Conservation (phyloP, 495 filamentous ascomycete species). For the Aspergillus homomorphus region DNA sequence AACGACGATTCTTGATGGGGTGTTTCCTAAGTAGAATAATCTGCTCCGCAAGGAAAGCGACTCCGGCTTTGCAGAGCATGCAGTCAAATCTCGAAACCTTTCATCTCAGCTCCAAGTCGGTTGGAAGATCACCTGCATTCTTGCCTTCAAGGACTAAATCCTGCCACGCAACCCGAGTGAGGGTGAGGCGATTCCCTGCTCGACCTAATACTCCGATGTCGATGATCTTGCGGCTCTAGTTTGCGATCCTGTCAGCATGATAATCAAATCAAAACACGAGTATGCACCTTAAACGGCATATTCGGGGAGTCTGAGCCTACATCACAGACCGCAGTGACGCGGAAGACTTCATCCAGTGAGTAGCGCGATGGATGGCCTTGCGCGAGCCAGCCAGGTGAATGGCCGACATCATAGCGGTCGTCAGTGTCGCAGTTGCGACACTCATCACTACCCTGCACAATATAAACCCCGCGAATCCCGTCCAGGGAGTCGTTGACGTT, state of each 20-base stretch:
- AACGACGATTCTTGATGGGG: too few relatives aligned
- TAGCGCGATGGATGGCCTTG: background rate
- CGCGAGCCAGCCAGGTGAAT: background rate
- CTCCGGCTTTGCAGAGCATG: too few relatives aligned
- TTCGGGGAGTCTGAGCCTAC: background rate
- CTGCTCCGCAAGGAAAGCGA: too few relatives aligned
- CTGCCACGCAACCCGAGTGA: too few relatives aligned
- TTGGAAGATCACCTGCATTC: too few relatives aligned
- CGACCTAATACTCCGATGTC: constrained; percentile 2
- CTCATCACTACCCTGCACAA: background rate
- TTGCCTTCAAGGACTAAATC: too few relatives aligned
- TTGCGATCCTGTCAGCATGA: background rate
- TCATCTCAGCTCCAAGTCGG: too few relatives aligned
- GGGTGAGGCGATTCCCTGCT: background rate
- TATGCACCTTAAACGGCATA: background rate
- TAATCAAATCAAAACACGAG: background rate
- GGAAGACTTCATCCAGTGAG: background rate
- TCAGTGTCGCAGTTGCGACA: background rate
- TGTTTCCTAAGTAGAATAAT: too few relatives aligned
- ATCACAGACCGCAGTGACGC: constrained; percentile 4
- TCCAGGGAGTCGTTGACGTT: background rate
- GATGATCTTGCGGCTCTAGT: constrained; percentile 4
- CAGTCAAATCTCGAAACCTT: too few relatives aligned
- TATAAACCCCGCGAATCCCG: background rate
- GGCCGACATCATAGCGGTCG: background rate